These are phyloP conservation scores for Phytophthora ramorum DNA, from an alignment of 352 stramenopile genomes.

Conservation along the genomic window DNA sequence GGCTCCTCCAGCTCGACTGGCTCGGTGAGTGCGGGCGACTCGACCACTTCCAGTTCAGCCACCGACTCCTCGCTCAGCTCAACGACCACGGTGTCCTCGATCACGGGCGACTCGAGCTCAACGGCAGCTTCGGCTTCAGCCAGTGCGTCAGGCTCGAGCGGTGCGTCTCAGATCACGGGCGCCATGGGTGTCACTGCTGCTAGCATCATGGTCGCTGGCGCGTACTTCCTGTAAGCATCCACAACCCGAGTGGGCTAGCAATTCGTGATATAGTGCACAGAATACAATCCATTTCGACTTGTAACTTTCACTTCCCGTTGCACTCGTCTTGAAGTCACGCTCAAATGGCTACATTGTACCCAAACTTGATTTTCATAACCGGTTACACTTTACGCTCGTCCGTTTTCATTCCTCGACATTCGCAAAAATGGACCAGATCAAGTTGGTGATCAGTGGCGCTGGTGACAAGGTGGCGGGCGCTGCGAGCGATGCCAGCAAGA, in stretches of 20 bases:
- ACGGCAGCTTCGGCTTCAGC: constrained; percentile 10
- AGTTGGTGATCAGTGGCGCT: constrained; percentile 66
- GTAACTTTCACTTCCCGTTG: too few relatives aligned
- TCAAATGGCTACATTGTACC: too few relatives aligned
- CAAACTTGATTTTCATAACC: neutral
- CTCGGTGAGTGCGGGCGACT: neutral
- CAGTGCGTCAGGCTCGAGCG: constrained; percentile 27
- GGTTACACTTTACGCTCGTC: constrained; percentile 5
- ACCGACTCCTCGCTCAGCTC: constrained; percentile 14
- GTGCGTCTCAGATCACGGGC: constrained; percentile 25
- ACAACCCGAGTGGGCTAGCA: too few relatives aligned
- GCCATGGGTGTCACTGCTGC: constrained; percentile 16
- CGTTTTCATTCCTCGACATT: constrained; percentile 29
- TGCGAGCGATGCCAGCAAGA: constrained; percentile 48
- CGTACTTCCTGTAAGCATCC: constrained; percentile 33
- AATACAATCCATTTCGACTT: too few relatives aligned
- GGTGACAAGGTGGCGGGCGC: constrained; percentile 50
- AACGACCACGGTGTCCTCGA: constrained; percentile 11
- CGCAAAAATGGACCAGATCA: constrained; percentile 79
- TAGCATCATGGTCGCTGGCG: constrained; percentile 9
- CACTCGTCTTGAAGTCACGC: too few relatives aligned
- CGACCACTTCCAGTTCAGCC: constrained; percentile 7
- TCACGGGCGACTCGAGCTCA: constrained; percentile 3
- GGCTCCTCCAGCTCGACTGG: constrained; percentile 7
- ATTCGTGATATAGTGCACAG: too few relatives aligned